phyloP scores from a whole-genome alignment of 768 basidiomycete species.

The Boletus edulis region DNA sequence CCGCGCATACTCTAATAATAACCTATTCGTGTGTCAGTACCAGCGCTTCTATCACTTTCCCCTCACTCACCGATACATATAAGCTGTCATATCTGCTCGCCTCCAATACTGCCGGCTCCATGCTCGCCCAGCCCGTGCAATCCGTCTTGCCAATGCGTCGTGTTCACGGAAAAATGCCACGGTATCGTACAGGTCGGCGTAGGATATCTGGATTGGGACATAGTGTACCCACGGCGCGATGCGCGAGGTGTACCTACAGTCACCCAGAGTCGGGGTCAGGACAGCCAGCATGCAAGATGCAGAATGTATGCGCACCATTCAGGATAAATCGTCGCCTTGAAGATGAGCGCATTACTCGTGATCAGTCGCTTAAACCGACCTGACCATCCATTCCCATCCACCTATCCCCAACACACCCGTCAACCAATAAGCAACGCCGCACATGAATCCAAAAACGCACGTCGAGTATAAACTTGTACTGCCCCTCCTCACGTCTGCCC shows the following conservation, averaged over 20 bases:
- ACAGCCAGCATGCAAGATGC: no score
- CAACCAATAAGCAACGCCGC: not conserved
- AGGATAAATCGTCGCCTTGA: conserved; percentile 71
- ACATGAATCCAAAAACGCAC: conserved; percentile 29
- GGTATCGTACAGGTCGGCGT: conserved; percentile 67
- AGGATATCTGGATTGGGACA: conserved; percentile 63
- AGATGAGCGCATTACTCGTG: conserved; percentile 58
- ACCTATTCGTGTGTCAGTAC: conserved; percentile 25
- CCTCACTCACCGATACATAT: conserved; percentile 49
- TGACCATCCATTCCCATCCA: conserved; percentile 69
- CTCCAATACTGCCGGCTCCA: conserved; percentile 64
- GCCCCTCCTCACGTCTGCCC: conserved; percentile 45
- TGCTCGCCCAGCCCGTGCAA: conserved; percentile 52
- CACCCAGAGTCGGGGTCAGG: not conserved
- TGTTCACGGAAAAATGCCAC: conserved; percentile 73
- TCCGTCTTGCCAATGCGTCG: conserved; percentile 54
- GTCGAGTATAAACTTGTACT: conserved; percentile 60
- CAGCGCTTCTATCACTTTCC: not conserved
- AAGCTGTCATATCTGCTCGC: conserved; percentile 56
- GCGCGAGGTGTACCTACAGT: conserved; percentile 50
- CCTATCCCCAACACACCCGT: conserved; percentile 26
- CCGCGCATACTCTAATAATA: conserved; percentile 54
- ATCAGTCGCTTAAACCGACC: conserved; percentile 64
- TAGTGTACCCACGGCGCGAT: conserved; percentile 74
- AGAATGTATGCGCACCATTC: conserved; percentile 49